Evolutionary conservation across 176 grass and related monocot genomes (phyloP), one percentile per base, ranked within the genome.

Genomic region (Triticum timopheevii): DNA sequence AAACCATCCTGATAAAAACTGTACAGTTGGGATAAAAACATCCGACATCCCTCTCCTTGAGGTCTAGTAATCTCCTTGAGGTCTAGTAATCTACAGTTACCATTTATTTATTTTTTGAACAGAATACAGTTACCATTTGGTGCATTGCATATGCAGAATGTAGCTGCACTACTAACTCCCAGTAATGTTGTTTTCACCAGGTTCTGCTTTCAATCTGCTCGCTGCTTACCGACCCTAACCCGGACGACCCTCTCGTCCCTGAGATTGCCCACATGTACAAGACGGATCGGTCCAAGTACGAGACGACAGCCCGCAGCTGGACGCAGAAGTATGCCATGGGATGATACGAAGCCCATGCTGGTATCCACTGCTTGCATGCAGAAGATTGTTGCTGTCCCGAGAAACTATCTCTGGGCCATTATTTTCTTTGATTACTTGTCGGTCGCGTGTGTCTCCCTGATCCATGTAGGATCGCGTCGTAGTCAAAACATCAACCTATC

Each of bases 221-320:
- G 0, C 69, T 93, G 85, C 88, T 93, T 63, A 93, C 91, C 2
- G 91, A 93, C 70, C 91, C 91, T 59, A 93, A 93, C 86, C 91
- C 91, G 8, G 91, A 93, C 11, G 91, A 93, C 36, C 91, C 91
- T 88, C 91, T 93, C 75, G 91, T 93, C 23, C 91, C 91, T 11
- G 91, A 93, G 85, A 93, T 93, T 33, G 91, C 91, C 33, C 91
- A 93, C 64, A 93, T 93, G 91, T 93, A 93, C 82, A 93, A 93
- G 91, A 93, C 85, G 0, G 88, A 93, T 28, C 65, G 85, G 50
- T 39, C 82, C 0, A 93, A 93, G 65, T 93, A 93, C 2, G 91
- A 93, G 80, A 74, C 82, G 11, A 93, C 91, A 73, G 85, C 91
- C 50, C 91, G 91, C 80, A 90, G 85, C 88, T 93, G 91, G 91